These are phyloP conservation scores for Phoma sp. DNA, from an alignment of 2,329 filamentous ascomycete species.

Conservation along the genomic window DNA sequence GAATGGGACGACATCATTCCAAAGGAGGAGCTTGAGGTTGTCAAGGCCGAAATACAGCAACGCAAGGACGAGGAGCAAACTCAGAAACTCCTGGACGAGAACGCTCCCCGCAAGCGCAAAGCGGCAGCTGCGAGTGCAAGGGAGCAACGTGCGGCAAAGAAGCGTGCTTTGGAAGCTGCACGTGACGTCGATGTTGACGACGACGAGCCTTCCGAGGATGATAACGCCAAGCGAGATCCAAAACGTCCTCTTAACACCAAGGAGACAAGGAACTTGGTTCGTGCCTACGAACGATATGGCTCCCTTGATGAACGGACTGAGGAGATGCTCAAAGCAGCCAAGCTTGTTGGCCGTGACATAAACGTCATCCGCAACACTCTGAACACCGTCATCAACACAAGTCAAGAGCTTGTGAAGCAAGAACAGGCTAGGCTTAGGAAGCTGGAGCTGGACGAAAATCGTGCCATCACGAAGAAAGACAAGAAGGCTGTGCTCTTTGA, in stretches of 20 bases:
- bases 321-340: conserved; percentile 86
- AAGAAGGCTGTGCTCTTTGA: conserved; percentile 97
- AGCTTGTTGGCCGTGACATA: conserved; percentile 79
- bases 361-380: conserved; percentile 80
- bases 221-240: conserved; percentile 71
- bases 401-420: conserved; percentile 73
- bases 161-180: conserved; percentile 71
- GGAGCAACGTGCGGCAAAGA: conserved; percentile 72
- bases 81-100: conserved; percentile 81
- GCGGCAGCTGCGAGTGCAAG: conserved; percentile 65
- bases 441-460: conserved; percentile 73
- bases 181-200: conserved; percentile 67
- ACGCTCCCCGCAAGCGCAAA: conserved; percentile 76
- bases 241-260: conserved; percentile 90
- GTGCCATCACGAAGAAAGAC: conserved; percentile 91
- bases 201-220: conserved; percentile 49
- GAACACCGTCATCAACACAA: conserved; percentile 76
- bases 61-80: conserved; percentile 84
- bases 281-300: conserved; percentile 88
- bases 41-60: conserved; percentile 88
- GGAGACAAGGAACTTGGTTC: conserved; percentile 89
- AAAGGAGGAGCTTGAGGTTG: conserved; percentile 84
- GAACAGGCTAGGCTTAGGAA: conserved; percentile 68
- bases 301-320: conserved; percentile 86
- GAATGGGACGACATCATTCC: conserved; percentile 99